Conservation (phyloP, 2,329 filamentous ascomycete species). For the Apiospora marii region DNA sequence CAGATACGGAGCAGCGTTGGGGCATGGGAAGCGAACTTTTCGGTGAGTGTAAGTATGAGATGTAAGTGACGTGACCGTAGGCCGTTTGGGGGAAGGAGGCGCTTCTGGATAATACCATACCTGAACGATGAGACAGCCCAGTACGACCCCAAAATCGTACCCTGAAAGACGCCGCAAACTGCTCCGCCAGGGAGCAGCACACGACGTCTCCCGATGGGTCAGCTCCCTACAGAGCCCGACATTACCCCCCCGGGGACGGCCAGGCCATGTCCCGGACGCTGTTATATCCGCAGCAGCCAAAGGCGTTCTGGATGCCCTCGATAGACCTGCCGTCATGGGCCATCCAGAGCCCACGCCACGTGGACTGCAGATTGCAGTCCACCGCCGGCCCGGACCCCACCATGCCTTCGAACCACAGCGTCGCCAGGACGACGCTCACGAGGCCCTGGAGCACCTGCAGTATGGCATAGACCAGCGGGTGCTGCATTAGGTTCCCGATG, state of each 20-base stretch:
- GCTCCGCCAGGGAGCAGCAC: conserved; percentile 62
- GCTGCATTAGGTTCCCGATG: not conserved
- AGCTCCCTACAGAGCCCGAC: conserved; percentile 51
- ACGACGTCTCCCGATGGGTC: conserved; percentile 56
- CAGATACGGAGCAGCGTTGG: not conserved
- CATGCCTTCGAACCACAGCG: conserved; percentile 46
- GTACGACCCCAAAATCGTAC: conserved; percentile 61
- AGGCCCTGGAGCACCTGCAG: conserved; percentile 53
- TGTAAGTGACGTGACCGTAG: not conserved
- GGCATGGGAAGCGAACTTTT: not conserved
- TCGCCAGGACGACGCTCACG: conserved; percentile 53
- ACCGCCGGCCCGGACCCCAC: conserved; percentile 41
- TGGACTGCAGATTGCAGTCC: conserved; percentile 62
- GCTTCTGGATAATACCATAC: conserved; percentile 43
- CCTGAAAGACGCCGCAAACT: conserved; percentile 62
- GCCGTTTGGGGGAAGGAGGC: not conserved
- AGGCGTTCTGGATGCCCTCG: conserved; percentile 68
- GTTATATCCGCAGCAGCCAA: conserved; percentile 72
- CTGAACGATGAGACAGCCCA: conserved; percentile 63
- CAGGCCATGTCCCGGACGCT: conserved; percentile 66
- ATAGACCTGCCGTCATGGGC: conserved; percentile 59
- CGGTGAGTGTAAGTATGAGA: too few species aligned
- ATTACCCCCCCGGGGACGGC: conserved; percentile 50
- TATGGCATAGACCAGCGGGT: conserved; percentile 35
- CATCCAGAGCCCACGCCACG: conserved; percentile 63